Evolutionary conservation across 805 yeast genomes (phyloP), one percentile per base, ranked within the genome.

Genomic region (Lachancea dasiensis): DNA sequence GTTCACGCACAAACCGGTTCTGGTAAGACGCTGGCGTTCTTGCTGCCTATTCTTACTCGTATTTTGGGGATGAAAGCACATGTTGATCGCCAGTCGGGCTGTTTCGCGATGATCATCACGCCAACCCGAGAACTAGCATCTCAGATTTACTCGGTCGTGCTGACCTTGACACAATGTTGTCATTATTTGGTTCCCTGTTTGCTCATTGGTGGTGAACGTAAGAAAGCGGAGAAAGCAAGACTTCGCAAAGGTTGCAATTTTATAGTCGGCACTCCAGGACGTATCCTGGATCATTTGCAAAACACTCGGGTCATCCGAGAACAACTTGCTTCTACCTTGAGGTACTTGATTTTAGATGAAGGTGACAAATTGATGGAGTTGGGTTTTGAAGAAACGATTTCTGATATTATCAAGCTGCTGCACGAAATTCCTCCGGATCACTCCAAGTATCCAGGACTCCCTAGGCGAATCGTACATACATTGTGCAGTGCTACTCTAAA

Each of bases 1-100:
- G 83, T 92, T 32, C 94, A 87, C 55, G 96, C 99, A 0, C 97
- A 94, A 62, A 92, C 99, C 0, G 99, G 99, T 37, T 89, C 97
- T 0, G 99, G 99, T 61, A 92, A 92, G 61, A 92, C 99, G 0
- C 63, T 92, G 39, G 80, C 97, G 0, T 94, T 84, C 57, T 66
- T 81, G 3, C 64, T 94, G 26, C 99, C 98, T 1, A 79, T 94
- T 15, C 60, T 90, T 45, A 78, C 84, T 46, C 72, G 77, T 42
- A 67, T 92, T 29, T 75, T 86, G 75, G 61, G 68, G 20, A 75
- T 76, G 50, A 55, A 65, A 25, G 63, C 63, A 6, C 64, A 58
- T 24, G 56, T 70, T 3, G 60, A 52, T 30, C 72, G 97, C 49
- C 70, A 74, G 11, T 72, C 85, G 10, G 99, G 99, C 4, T 66